Percentiles rank a stretch among this genome's conserved stretches.
phyloP scores from a whole-genome alignment of 2,329 filamentous ascomycete genomes.

The Fusarium kyushuense region DNA sequence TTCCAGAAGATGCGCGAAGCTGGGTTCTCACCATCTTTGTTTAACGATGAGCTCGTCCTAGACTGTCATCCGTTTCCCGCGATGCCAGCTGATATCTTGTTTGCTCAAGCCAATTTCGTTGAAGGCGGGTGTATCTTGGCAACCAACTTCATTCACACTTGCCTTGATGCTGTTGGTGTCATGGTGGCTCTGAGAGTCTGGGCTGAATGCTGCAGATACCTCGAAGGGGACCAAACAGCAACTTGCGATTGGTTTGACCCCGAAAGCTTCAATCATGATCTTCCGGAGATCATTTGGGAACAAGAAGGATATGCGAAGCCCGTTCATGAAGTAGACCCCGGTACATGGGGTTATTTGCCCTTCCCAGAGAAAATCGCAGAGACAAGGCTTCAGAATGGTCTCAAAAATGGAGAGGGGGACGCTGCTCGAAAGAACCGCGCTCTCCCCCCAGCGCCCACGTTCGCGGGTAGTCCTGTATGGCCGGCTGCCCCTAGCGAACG shows the following conservation, averaged over 20 bases:
- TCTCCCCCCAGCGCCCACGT: not conserved
- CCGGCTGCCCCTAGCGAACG: not conserved
- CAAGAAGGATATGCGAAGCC: conserved; percentile 3
- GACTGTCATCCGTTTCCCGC: not conserved
- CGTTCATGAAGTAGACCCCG: not conserved
- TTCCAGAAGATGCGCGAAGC: conserved; percentile 1
- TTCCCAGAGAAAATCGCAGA: conserved; percentile 6
- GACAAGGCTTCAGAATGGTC: not conserved
- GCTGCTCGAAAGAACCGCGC: no score
- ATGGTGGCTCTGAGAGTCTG: not conserved
- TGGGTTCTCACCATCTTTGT: conserved; percentile 7
- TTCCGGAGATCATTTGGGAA: conserved; percentile 12
- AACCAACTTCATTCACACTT: conserved; percentile 10
- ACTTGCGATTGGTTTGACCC: conserved; percentile 11
- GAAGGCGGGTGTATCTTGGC: conserved; percentile 3
- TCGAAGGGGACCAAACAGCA: not conserved
- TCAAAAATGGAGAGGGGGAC: no score
- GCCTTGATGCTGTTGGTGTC: conserved; percentile 9
- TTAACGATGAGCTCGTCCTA: not conserved
- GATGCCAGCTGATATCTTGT: conserved; percentile 8
- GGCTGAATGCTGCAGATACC: conserved; percentile 18
- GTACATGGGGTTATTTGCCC: conserved; percentile 5
- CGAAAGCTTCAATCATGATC: conserved; percentile 11
- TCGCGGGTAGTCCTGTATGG: not conserved
- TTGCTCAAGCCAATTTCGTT: conserved; percentile 13